Conservation (phyloP, 176 grass and related monocot species). For the maize (Zea mays) region Zm-B73-REFERENCE-NAM-5.0 NC_050105.1:114823001-114823500, state of each 20-base stretch:
- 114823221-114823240: neutral
- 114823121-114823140: neutral
- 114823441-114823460: neutral
- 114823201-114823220: conserved; percentile 20
- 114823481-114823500: neutral
- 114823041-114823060: conserved; percentile 60
- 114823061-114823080: conserved; percentile 56
- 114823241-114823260: neutral
- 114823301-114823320: neutral
- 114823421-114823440: conserved; percentile 43
- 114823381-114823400: neutral
- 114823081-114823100: conserved; percentile 49
- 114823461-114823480: neutral
- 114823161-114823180: conserved; percentile 14
- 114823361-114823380: conserved; percentile 5
- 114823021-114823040: conserved; percentile 48
- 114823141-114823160: neutral
- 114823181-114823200: neutral
- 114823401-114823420: conserved; percentile 34
- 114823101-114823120: neutral
- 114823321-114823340: too few species aligned
- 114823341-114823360: neutral
- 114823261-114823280: conserved; percentile 43
- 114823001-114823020: conserved; percentile 53
- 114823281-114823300: neutral